Percentiles rank a stretch among this genome's conserved stretches.
phyloP scores from a whole-genome alignment of 1,284 basidiomycete species.

The Pseudomicrostroma phylloplanum region DNA sequence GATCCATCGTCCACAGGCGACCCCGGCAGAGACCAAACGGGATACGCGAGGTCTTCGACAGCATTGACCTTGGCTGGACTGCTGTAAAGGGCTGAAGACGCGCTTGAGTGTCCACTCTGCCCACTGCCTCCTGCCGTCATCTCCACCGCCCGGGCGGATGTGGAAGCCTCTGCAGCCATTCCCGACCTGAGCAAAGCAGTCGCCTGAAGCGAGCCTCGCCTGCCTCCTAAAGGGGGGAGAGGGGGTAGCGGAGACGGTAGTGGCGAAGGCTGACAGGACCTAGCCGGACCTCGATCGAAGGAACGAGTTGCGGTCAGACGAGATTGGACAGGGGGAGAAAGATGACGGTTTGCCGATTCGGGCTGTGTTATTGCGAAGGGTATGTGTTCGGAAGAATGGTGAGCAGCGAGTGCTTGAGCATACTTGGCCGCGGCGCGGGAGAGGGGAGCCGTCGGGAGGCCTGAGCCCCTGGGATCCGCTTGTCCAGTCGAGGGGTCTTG shows the following conservation, averaged over 20 bases:
- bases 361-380: not conserved
- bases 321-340: not conserved
- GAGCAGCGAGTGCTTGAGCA: not conserved
- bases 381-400: not conserved
- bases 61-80: not conserved
- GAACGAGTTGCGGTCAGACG: not conserved
- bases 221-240: not conserved
- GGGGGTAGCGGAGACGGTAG: not conserved
- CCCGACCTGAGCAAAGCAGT: not conserved
- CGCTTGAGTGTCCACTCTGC: not conserved
- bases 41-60: not conserved
- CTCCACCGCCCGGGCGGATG: not conserved
- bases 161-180: not conserved
- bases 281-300: conserved; percentile 1
- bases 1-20: not conserved
- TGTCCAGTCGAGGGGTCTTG: no score
- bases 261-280: not conserved
- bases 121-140: not conserved
- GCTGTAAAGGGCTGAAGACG: not conserved
- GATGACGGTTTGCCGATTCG: not conserved
- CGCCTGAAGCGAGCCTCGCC: not conserved
- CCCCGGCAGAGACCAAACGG: not conserved
- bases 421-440: not conserved
- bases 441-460: no score
- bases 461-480: no score